phyloP scores from a whole-genome alignment of 78 protist species.

The Speleostelium caveatum region DNA sequence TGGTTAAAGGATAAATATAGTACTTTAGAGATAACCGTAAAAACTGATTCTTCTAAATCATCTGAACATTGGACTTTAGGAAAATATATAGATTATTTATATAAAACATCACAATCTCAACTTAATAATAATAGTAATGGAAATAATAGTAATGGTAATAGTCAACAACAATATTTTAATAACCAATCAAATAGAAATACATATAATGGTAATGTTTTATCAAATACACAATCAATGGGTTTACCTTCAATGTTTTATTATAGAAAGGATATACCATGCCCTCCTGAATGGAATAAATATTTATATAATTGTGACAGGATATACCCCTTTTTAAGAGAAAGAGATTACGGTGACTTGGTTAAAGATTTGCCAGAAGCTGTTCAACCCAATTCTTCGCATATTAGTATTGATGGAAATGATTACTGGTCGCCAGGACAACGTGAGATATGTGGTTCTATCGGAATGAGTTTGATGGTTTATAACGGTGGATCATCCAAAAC shows the following conservation, averaged over 20 bases:
- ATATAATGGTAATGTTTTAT: not conserved
- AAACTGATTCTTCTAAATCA: not conserved
- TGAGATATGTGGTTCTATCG: conserved; percentile 15
- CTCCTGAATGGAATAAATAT: conserved; percentile 27
- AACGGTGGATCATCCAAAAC: conserved; percentile 10
- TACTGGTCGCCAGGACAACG: conserved; percentile 53
- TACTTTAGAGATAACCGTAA: conserved; percentile 30
- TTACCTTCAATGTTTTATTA: conserved; percentile 5
- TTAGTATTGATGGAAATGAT: conserved; percentile 38
- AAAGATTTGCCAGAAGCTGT: conserved; percentile 13
- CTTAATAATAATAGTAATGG: not conserved
- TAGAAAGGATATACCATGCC: conserved; percentile 31
- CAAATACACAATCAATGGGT: not conserved
- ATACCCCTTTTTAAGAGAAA: conserved; percentile 21
- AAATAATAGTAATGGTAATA: not conserved
- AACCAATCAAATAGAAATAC: not conserved
- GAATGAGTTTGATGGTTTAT: conserved; percentile 31
- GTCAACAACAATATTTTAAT: not conserved
- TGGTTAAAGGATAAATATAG: conserved; percentile 38
- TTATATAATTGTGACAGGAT: not conserved
- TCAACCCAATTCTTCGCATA: not conserved
- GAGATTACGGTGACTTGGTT: conserved; percentile 7
- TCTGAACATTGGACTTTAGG: conserved; percentile 50
- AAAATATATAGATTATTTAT: conserved; percentile 15
- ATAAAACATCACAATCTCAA: not conserved